Evolutionary conservation across 768 basidiomycete genomes (phyloP).

Genomic region (Chiua virens): DNA sequence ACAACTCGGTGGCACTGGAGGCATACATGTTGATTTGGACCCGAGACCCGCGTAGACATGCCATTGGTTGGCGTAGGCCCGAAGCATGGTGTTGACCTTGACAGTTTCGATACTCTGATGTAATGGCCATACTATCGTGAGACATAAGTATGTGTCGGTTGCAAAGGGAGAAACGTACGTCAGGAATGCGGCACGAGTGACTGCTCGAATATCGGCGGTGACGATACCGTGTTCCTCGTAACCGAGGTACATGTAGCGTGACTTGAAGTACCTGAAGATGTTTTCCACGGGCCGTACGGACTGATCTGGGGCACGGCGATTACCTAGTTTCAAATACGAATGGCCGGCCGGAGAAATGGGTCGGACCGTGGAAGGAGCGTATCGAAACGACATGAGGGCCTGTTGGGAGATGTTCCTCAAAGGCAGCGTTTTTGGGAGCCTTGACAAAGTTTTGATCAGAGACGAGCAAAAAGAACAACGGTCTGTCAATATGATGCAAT

Average conservation of each 20-base stretch:
- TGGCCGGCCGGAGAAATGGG: constrained; percentile 85
- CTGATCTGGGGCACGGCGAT: constrained; percentile 60
- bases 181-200: constrained; percentile 96
- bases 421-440: constrained; percentile 84
- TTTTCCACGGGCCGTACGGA: constrained; percentile 76
- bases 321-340: constrained; percentile 56
- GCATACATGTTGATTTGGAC: constrained; percentile 92
- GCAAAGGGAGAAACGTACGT: constrained; percentile 51
- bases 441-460: constrained; percentile 97
- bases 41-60: constrained; percentile 98
- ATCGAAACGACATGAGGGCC: constrained; percentile 90
- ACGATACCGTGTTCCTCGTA: constrained; percentile 96
- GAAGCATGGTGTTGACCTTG: constrained; percentile 92
- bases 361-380: constrained; percentile 93
- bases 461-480: no score
- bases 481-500: no score
- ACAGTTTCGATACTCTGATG: constrained; percentile 95
- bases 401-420: no score
- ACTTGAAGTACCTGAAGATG: constrained; percentile 76
- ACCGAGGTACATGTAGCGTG: constrained; percentile 85
- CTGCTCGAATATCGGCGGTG: constrained; percentile 97
- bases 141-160: constrained; percentile 1
- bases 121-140: constrained; percentile 85
- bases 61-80: constrained; percentile 97
- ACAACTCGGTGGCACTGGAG: constrained; percentile 80